Base-by-base conservation (phyloP, 2,329 filamentous ascomycete genomes). In the Saccharata proteae region DNA sequence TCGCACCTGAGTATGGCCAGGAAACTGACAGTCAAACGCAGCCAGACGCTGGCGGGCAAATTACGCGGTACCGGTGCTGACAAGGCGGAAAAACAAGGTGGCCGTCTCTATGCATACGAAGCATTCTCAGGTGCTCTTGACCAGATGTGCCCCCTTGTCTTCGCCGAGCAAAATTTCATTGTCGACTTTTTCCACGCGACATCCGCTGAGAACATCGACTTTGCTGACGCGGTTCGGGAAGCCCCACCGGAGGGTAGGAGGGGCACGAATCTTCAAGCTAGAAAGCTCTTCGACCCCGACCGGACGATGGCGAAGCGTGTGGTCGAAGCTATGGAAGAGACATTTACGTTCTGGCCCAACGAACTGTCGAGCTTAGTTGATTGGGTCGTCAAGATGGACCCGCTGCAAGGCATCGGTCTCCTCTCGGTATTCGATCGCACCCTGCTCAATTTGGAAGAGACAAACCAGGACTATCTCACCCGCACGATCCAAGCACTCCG, bases 151-250 rank as follows among this genome's bases (percentile, higher is more conserved):
- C 82, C 80, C 5, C 67, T 93, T 34, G 76, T 94, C 36, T 77
- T 84, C 43, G 86, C 88, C 53, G 90, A 98, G 57, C 88, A 98
- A 53, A 96, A 94, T 51, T 98, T 96, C 50, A 67, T 94, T 29
- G 77, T 93, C n/a, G 84, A 93, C 44, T 90, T 94, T 54, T 96
- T 96, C 68, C 88, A 96, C 45, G 74, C 90, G 16, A 82, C 80
- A n/a, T 92, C 84, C 2, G 65, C 88, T 16, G 78, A 85, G 45
- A 77, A 75, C 20, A 59, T 71, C 11, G 86, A 94, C 49, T 96
- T 94, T 49, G 69, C 80, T 1, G 90, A 96, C 41, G 70, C 78
- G 3, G 78, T 94, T 12, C 65, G 70, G 13, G 67, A 71, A 2
- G 65, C 65, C 2, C 60, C 69, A 15, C 83, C 85, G 5, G 70